Evolutionary conservation across 441 rosid genomes (phyloP).

Genomic region (Gossypium lobatum): DNA sequence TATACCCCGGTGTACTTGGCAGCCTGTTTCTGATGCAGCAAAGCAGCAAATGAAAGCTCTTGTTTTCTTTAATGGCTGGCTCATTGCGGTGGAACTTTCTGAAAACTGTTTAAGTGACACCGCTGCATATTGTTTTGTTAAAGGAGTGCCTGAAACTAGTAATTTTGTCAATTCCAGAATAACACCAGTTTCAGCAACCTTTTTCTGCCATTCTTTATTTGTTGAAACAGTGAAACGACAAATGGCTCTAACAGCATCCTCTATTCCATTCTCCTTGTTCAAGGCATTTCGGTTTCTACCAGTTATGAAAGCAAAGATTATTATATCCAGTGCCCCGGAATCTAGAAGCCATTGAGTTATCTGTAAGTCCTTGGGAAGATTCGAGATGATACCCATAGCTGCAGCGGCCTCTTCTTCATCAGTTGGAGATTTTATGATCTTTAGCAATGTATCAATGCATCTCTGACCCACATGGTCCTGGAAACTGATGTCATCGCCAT

Average conservation of each 20-base stretch:
- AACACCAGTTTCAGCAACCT: conserved; percentile 24
- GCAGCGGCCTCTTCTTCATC: conserved; percentile 27
- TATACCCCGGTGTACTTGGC: conserved; percentile 33
- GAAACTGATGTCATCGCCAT: conserved; percentile 20
- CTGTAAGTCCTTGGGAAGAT: conserved; percentile 25
- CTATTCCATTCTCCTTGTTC: conserved; percentile 13
- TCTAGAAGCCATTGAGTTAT: conserved; percentile 33
- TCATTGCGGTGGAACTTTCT: conserved; percentile 27
- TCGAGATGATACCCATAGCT: conserved; percentile 31
- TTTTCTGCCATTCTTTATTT: conserved; percentile 32
- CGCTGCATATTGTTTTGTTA: conserved; percentile 30
- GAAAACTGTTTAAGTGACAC: conserved; percentile 34
- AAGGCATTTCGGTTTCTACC: conserved; percentile 15
- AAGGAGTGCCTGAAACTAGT: conserved; percentile 26
- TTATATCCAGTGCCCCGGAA: conserved; percentile 22
- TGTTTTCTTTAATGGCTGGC: conserved; percentile 12
- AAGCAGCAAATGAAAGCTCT: conserved; percentile 19
- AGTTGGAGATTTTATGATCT: conserved; percentile 16
- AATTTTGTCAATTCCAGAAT: conserved; percentile 24
- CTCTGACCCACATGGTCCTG: conserved; percentile 27
- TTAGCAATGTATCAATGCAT: conserved; percentile 26
- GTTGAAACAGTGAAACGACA: conserved; percentile 30
- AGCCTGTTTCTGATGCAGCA: conserved; percentile 17
- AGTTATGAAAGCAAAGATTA: conserved; percentile 16
- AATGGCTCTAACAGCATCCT: conserved; percentile 25